phyloP scores from a whole-genome alignment of 805 yeast species.

The Sporopachydermia lactativora region DNA sequence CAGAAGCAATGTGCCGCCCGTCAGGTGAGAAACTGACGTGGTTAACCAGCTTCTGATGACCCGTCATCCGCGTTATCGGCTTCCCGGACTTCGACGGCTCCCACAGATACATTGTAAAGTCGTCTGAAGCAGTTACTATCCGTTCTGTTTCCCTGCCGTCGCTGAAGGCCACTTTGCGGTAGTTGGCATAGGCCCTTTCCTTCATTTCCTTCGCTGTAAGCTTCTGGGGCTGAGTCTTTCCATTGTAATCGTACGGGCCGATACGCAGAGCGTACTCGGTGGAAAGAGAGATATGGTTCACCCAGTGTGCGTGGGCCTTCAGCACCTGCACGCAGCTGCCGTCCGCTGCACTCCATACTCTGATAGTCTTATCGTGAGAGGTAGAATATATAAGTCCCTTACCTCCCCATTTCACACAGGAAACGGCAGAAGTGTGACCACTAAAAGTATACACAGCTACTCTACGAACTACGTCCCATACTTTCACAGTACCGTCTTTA shows the following conservation, averaged over 20 bases:
- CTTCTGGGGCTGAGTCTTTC: conserved; percentile 31
- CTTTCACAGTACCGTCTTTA: conserved; percentile 76
- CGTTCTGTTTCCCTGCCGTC: conserved; percentile 50
- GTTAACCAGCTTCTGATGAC: conserved; percentile 92
- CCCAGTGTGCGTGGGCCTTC: conserved; percentile 95
- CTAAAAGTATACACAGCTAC: conserved; percentile 55
- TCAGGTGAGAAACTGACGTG: conserved; percentile 95
- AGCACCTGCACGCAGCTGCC: conserved; percentile 72
- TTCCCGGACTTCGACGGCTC: conserved; percentile 70
- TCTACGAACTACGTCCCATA: conserved; percentile 78
- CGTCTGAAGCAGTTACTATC: conserved; percentile 91
- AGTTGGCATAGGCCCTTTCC: conserved; percentile 41
- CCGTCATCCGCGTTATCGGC: conserved; percentile 90
- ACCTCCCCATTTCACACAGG: conserved; percentile 98
- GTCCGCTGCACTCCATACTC: conserved; percentile 73
- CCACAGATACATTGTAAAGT: conserved; percentile 97
- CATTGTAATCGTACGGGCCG: conserved; percentile 78
- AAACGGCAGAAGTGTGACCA: conserved; percentile 81
- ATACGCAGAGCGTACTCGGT: conserved; percentile 80
- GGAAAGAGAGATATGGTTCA: conserved; percentile 81
- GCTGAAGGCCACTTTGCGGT: conserved; percentile 47
- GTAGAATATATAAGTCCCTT: conserved; percentile 70
- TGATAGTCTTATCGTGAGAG: conserved; percentile 89
- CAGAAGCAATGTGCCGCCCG: conserved; percentile 79
- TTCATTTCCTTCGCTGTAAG: conserved; percentile 40